Evolutionary conservation across 345 rosid species (phyloP).

Genomic region (Citrus sp.): DNA sequence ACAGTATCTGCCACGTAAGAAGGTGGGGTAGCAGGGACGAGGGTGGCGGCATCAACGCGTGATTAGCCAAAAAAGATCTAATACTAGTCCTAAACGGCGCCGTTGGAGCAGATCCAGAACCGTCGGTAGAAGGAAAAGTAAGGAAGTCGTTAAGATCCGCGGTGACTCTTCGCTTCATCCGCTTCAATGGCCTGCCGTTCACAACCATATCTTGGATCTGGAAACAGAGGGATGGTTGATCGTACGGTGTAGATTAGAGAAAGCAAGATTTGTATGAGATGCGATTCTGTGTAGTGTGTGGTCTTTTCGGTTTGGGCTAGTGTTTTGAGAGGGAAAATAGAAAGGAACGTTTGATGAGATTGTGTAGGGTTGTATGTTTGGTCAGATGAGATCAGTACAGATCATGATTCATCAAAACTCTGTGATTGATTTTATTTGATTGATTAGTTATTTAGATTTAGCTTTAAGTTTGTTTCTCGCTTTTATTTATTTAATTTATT

Average conservation of each 20-base stretch:
- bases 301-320: not conserved
- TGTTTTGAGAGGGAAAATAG: slow-evolving; percentile 11
- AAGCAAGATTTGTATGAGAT: not conserved
- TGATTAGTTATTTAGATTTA: not conserved
- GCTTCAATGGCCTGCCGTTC: slow-evolving; percentile 53
- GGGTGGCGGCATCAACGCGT: slow-evolving; percentile 51
- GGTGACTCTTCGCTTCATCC: slow-evolving; percentile 67
- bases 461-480: not conserved
- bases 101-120: not conserved
- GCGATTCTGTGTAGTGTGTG: not conserved
- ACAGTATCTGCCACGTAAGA: slow-evolving; percentile 52
- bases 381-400: not conserved
- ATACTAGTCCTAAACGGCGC: slow-evolving; percentile 47
- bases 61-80: slow-evolving; percentile 37
- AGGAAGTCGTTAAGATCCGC: slow-evolving; percentile 61
- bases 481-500: not conserved
- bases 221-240: slow-evolving; percentile 12
- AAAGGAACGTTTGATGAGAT: not conserved
- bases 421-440: not conserved
- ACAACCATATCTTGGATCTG: slow-evolving; percentile 39
- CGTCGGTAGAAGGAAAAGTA: slow-evolving; percentile 34
- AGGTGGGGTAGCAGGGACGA: slow-evolving; percentile 51
- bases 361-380: not conserved
- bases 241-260: not conserved
- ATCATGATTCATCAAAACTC: not conserved